Evolutionary conservation across 2,329 filamentous ascomycete species (phyloP).

Genomic region (Ophiognomonia clavigignenti-juglandacearum): DNA sequence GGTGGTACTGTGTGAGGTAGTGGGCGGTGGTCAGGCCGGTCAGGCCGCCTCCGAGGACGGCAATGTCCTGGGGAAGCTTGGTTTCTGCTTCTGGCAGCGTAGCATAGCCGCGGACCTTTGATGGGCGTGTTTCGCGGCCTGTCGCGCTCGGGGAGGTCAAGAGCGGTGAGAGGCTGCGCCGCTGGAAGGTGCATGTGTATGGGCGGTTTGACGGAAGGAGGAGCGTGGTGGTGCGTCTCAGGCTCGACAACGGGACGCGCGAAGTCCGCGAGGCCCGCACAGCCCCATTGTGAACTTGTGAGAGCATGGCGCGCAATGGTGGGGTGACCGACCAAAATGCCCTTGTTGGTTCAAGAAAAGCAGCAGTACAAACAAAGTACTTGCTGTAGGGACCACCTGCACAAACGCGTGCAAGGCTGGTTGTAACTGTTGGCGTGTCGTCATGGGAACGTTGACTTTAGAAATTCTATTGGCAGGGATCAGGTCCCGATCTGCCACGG

Average conservation of each 20-base stretch:
- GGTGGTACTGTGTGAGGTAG: conserved; percentile 66
- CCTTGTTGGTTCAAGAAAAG: background rate
- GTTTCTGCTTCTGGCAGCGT: background rate
- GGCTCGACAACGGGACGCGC: background rate
- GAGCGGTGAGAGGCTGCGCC: conserved; percentile 1
- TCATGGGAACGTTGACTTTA: background rate
- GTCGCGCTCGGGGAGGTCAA: too few relatives aligned
- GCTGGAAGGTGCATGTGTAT: background rate
- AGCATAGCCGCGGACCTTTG: conserved; percentile 5
- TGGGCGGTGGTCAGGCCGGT: conserved; percentile 77
- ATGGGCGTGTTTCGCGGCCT: too few relatives aligned
- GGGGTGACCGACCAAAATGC: too few relatives aligned
- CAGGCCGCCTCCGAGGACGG: conserved; percentile 75
- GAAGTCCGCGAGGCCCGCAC: conserved; percentile 7
- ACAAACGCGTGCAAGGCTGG: background rate
- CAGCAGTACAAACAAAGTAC: too few relatives aligned
- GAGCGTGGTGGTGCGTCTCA: background rate
- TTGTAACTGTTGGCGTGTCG: background rate
- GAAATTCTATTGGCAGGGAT: background rate
- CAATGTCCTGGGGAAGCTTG: conserved; percentile 37
- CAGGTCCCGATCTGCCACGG: background rate
- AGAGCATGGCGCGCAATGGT: conserved; percentile 10
- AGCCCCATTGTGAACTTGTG: conserved; percentile 8
- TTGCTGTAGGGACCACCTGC: too few relatives aligned
- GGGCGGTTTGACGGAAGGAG: background rate